Evolutionary conservation across 352 stramenopile genomes (phyloP), one percentile per base, ranked within the genome.

Genomic region (Phytophthora boehmeriae): DNA sequence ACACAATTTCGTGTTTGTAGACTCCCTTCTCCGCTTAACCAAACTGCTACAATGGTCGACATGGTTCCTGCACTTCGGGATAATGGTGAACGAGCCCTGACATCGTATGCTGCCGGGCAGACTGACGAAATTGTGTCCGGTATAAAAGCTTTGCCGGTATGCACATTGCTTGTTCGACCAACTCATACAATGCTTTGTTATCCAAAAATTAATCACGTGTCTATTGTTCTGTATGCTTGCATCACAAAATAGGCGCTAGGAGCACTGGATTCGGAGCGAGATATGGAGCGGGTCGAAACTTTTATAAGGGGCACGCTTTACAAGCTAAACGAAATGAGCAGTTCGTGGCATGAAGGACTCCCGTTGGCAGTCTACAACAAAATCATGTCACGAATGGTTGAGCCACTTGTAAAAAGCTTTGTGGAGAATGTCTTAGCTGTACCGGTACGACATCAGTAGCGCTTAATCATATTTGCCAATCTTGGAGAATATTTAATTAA

Each of bases 1-100:
- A 49, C 17, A 30, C 20, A 2, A 10, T 41, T 49, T 9, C 9
- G 23, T 25, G 54, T 9, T 57, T 30, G 35, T 35, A 90, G 81
- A 2, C 68, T 94, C 1, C 83, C 79, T 9, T 28, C 69, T 1
- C 73, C 82, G 19, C 55, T 95, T 8, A 81, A 73, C 43, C 71
- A 75, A 34, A 93, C 76, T 27, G 77, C 66, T 10, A 90, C 84
- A 17, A 93, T 95, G 84, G 55, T 92, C 23, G 86, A 95, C 45
- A 86, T 95, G 79, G 76, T 93, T 2, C 83, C 84, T 16, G 70
- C 68, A 0, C 83, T 90, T 28, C 77, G 83, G 42, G 80, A 90
- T 30, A 66, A 73, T 11, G 84, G 77, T 23, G 86, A 93, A 50
- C 61, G 54, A 16, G 76, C 68, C 13, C 70, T 95, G 38, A 79